Evolutionary conservation across 805 yeast species (phyloP).

Genomic region (Diddensiella transvaalensis): DNA sequence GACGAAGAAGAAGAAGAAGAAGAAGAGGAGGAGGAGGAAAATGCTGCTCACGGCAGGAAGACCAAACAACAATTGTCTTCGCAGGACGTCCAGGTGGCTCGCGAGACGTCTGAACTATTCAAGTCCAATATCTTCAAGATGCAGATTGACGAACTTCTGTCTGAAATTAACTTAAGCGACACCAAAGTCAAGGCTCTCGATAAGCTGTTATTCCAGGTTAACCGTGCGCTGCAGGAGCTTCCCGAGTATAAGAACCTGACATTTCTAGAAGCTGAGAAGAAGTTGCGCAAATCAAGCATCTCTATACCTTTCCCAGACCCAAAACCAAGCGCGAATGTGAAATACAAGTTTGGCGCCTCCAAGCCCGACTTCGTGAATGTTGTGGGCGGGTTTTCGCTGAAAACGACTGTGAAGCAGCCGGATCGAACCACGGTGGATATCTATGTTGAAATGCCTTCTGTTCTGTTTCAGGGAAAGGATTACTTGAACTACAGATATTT

Average conservation of each 20-base stretch:
- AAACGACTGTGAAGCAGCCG: slow-evolving; percentile 68
- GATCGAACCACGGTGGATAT: slow-evolving; percentile 72
- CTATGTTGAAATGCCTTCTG: slow-evolving; percentile 74
- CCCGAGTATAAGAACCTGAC: slow-evolving; percentile 45
- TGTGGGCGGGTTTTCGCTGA: slow-evolving; percentile 86
- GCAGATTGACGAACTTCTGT: slow-evolving; percentile 86
- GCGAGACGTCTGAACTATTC: slow-evolving; percentile 92
- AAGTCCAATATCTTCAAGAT: slow-evolving; percentile 92
- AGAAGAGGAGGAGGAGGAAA: slow-evolving; percentile 17
- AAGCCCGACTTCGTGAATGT: slow-evolving; percentile 74
- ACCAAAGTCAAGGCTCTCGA: slow-evolving; percentile 63
- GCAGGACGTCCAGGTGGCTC: slow-evolving; percentile 84
- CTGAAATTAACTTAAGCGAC: slow-evolving; percentile 75
- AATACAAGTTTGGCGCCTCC: slow-evolving; percentile 65
- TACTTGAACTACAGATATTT: slow-evolving; percentile 84
- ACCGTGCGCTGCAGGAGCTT: slow-evolving; percentile 61
- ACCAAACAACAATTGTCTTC: slow-evolving; percentile 38
- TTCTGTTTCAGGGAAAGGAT: slow-evolving; percentile 78
- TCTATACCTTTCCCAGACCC: slow-evolving; percentile 89
- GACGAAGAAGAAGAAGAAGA: slow-evolving; percentile 7
- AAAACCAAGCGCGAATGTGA: slow-evolving; percentile 59
- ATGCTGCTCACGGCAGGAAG: slow-evolving; percentile 16
- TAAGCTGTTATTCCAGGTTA: slow-evolving; percentile 68
- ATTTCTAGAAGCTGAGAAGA: slow-evolving; percentile 56
- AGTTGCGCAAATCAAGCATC: slow-evolving; percentile 48